Base-by-base conservation (phyloP, 202 grass and related monocot genomes). In the Schoenoplectus triqueter region DNA sequence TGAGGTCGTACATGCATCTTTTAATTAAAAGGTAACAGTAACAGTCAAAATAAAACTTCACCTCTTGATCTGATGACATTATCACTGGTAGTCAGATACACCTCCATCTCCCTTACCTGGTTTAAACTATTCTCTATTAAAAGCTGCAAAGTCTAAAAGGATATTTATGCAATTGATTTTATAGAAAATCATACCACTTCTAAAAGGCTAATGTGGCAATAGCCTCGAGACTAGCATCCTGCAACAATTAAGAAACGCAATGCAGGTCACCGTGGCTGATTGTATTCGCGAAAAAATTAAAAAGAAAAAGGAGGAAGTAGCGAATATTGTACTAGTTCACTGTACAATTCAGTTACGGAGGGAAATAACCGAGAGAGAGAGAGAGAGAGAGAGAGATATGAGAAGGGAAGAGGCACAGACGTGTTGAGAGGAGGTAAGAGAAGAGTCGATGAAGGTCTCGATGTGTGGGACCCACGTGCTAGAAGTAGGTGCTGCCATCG, bases 81-180 rank as follows among this genome's bases (percentile, higher is more conserved):
- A 69, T 98, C 92, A 68, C 85, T 86, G 6, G 92, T 93, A 3
- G 95, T 98, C 81, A 98, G 83, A 86, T 98, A 98, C 91, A 92
- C 90, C 62, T 92, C 92, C 95, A 98, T 95, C 77, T 93, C 92
- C 54, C 72, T 90, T 18, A 98, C 92, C 95, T 98, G 82, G 73
- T 31, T 31, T 31, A 31, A 78, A 88, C 48, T 65, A 81, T 51
- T n/a, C 19, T 40, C 13, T 5, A 41, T 54, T 68, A 55, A 69
- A 83, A 54, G 2, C 20, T 57, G 20, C 22, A 83, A 66, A 44
- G 21, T 69, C 15, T 17, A 17, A 22, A 68, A 18, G 3, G 5
- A 55, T 66, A 69, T 55, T 18, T 54, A 69, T 50, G 21, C 5
- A 61, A 65, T 62, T 7, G 8, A 72, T 47, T 31, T 31, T 78